phyloP scores from a whole-genome alignment of 2,329 filamentous ascomycete genomes.

The Fusarium annulatum region DNA sequence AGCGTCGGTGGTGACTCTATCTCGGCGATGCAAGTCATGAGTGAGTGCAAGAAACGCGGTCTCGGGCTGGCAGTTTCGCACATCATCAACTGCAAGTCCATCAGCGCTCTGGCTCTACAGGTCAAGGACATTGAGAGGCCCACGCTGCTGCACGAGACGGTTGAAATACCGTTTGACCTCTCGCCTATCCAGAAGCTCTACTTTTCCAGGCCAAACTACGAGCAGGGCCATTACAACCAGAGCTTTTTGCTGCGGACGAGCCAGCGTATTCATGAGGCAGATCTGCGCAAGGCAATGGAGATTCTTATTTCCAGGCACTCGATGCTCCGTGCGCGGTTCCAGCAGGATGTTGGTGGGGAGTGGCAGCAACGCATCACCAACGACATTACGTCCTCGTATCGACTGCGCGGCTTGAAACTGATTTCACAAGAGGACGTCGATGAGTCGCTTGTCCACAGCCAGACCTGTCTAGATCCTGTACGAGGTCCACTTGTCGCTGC shows the following conservation, averaged over 20 bases:
- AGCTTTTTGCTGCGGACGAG: constrained; percentile 35
- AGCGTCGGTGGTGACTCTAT: constrained; percentile 57
- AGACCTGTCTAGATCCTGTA: constrained; percentile 22
- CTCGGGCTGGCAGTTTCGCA: constrained; percentile 45
- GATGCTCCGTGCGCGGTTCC: constrained; percentile 35
- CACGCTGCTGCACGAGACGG: neutral
- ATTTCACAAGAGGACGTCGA: neutral
- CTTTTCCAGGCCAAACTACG: constrained; percentile 23
- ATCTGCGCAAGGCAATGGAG: constrained; percentile 24
- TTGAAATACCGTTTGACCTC: constrained; percentile 13
- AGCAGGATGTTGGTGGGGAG: neutral
- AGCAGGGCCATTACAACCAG: constrained; percentile 37
- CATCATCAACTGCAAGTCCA: constrained; percentile 45
- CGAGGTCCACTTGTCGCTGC: constrained; percentile 20
- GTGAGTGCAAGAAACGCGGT: constrained; percentile 47
- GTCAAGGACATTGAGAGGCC: constrained; percentile 25
- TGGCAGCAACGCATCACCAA: constrained; percentile 31
- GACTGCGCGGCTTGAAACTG: constrained; percentile 2
- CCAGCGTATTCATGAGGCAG: neutral
- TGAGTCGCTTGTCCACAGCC: constrained; percentile 5
- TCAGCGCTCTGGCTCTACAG: constrained; percentile 17
- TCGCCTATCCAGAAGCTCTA: constrained; percentile 39
- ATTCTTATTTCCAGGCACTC: constrained; percentile 20
- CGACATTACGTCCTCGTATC: constrained; percentile 11
- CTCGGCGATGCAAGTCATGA: constrained; percentile 54